Evolutionary conservation across 441 rosid species (phyloP).

Genomic region (Gossypium lobatum): DNA sequence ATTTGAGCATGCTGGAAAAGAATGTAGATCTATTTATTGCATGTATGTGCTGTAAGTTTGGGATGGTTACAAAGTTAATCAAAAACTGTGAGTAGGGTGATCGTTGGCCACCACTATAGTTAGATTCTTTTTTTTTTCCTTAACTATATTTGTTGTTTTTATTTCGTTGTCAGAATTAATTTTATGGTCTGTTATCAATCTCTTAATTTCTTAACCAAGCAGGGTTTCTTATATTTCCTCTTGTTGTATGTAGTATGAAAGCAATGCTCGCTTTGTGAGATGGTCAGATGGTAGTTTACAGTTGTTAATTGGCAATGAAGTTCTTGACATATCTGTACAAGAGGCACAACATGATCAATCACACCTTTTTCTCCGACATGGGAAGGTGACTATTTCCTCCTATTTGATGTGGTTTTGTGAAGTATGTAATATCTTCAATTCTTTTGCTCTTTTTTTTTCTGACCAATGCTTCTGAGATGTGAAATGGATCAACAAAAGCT

Average conservation of each 20-base stretch:
- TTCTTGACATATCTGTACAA: constrained; percentile 92
- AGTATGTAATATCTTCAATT: neutral
- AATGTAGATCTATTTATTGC: neutral
- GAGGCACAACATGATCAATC: constrained; percentile 85
- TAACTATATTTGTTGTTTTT: neutral
- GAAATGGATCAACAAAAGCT: neutral
- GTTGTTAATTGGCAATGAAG: constrained; percentile 90
- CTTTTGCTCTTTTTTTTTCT: neutral
- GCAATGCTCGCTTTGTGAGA: constrained; percentile 97
- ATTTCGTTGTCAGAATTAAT: neutral
- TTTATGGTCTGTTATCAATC: neutral
- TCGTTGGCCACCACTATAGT: neutral
- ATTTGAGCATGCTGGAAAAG: neutral
- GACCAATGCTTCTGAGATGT: neutral
- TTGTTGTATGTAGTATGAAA: constrained; percentile 58
- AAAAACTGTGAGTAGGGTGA: neutral
- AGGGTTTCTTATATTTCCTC: constrained; percentile 12
- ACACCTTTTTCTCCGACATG: constrained; percentile 91
- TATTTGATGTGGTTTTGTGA: neutral
- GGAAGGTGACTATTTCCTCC: constrained; percentile 50
- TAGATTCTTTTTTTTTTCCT: neutral
- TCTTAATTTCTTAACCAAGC: neutral
- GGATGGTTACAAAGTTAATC: neutral
- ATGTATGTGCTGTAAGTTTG: neutral
- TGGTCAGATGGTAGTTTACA: constrained; percentile 99